Percentiles rank a stretch among this genome's conserved stretches.
Evolutionary conservation across 768 basidiomycete species (phyloP).

Genomic region (Boletellus ananiceps): DNA sequence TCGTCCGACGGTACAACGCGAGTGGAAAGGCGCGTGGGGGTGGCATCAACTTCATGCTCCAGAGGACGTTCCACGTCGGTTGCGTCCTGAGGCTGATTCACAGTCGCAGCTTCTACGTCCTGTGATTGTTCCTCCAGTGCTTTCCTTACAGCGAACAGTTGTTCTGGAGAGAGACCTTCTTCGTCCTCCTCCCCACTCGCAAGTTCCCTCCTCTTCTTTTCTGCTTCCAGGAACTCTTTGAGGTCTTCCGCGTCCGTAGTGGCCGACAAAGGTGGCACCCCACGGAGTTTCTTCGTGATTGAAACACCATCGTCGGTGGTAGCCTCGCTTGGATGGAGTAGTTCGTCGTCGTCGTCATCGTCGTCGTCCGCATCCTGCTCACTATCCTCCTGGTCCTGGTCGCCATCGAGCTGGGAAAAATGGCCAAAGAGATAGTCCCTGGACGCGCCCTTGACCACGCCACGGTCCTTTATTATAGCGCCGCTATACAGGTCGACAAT

Average conservation of each 20-base stretch:
- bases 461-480: conserved; percentile 64
- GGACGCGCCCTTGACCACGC: conserved; percentile 47
- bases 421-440: conserved; percentile 48
- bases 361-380: conserved; percentile 53
- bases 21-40: conserved; percentile 15
- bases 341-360: conserved; percentile 62
- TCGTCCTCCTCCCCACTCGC: conserved; percentile 27
- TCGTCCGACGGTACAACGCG: conserved; percentile 15
- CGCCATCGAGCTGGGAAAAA: conserved; percentile 39
- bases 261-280: conserved; percentile 42
- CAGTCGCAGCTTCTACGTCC: conserved; percentile 8
- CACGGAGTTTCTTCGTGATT: conserved; percentile 31
- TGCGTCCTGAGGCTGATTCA: conserved; percentile 5
- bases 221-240: conserved; percentile 62
- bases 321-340: conserved; percentile 34
- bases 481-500: conserved; percentile 65
- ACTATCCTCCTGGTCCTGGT: conserved; percentile 42
- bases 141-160: conserved; percentile 11
- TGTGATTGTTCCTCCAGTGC: conserved; percentile 12
- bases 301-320: conserved; percentile 25
- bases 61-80: not conserved
- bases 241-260: conserved; percentile 59
- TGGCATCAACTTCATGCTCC: conserved; percentile 10
- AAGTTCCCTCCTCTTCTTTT: conserved; percentile 46
- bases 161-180: conserved; percentile 22